Conservation (phyloP, 129 eudicot genomes). For the Dittrichia graveolens region DNA sequence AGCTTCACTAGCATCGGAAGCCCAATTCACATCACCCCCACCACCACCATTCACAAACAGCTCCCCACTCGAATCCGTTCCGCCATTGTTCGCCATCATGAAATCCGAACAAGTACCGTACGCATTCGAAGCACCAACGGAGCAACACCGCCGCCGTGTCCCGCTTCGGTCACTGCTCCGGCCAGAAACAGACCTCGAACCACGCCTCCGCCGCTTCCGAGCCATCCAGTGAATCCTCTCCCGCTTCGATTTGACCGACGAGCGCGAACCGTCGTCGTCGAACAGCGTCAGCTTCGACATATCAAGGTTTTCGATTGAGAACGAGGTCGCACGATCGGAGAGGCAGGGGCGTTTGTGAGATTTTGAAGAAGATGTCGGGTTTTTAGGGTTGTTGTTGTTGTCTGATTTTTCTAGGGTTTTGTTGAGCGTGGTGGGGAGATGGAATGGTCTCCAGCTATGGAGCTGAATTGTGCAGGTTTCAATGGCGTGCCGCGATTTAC, state of each 20-base stretch:
- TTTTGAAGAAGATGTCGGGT: constrained; percentile 33
- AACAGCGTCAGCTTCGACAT: constrained; percentile 69
- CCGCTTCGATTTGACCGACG: constrained; percentile 41
- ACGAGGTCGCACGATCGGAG: constrained; percentile 73
- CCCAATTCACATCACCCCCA: constrained; percentile 73
- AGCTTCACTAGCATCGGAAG: constrained; percentile 73
- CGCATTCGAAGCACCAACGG: constrained; percentile 74
- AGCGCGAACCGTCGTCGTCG: constrained; percentile 51
- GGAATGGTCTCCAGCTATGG: constrained; percentile 77
- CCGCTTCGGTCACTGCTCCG: constrained; percentile 82
- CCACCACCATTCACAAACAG: constrained; percentile 63
- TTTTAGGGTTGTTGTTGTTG: constrained; percentile 8
- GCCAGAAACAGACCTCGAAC: constrained; percentile 85
- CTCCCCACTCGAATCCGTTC: constrained; percentile 98
- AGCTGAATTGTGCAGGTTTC: constrained; percentile 78
- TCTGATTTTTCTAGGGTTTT: constrained; percentile 64
- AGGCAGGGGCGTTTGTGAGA: constrained; percentile 80
- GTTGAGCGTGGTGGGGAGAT: constrained; percentile 48
- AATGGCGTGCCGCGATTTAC: constrained; percentile 49
- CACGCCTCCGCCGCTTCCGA: constrained; percentile 68
- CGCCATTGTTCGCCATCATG: constrained; percentile 60
- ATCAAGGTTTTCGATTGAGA: constrained; percentile 69
- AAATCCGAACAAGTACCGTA: constrained; percentile 87
- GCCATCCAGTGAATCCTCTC: constrained; percentile 54
- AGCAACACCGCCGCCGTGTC: constrained; percentile 65